Conservation (phyloP, 2,329 filamentous ascomycete genomes). For the Colletotrichum shisoi region DNA sequence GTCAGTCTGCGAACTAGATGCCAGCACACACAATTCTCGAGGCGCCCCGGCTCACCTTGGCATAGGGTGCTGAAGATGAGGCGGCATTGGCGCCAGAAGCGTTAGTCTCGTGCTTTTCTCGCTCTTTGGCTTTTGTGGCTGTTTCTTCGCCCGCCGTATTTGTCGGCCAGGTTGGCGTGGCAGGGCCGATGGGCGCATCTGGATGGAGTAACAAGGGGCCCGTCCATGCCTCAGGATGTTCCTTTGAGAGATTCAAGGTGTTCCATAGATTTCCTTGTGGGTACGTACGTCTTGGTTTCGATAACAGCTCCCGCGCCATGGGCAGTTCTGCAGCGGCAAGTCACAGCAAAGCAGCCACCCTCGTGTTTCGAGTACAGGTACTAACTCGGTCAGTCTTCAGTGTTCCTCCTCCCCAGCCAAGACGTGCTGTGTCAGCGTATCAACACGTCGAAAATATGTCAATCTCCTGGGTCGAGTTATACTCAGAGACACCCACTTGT, state of each 20-base stretch:
- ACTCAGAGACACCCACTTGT: constrained; percentile 7
- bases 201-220: constrained; percentile 9
- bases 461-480: constrained; percentile 16
- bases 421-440: constrained; percentile 6
- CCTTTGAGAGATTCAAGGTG: constrained; percentile 23
- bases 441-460: neutral
- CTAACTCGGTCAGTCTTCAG: neutral
- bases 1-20: neutral
- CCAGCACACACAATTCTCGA: neutral
- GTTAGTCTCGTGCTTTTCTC: constrained; percentile 24
- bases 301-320: constrained; percentile 22
- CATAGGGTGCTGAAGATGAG: neutral
- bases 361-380: constrained; percentile 19
- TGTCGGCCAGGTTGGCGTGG: constrained; percentile 27
- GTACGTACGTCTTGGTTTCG: constrained; percentile 17
- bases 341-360: neutral
- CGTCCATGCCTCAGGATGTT: constrained; percentile 28
- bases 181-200: constrained; percentile 20
- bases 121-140: constrained; percentile 31
- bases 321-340: constrained; percentile 21
- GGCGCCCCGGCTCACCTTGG: neutral
- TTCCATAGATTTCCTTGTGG: constrained; percentile 3
- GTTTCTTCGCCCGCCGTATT: constrained; percentile 1
- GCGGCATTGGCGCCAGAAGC: constrained; percentile 15
- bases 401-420: constrained; percentile 1